phyloP scores from a whole-genome alignment of 2,329 filamentous ascomycete species.

The Sporothrix humicola region DNA sequence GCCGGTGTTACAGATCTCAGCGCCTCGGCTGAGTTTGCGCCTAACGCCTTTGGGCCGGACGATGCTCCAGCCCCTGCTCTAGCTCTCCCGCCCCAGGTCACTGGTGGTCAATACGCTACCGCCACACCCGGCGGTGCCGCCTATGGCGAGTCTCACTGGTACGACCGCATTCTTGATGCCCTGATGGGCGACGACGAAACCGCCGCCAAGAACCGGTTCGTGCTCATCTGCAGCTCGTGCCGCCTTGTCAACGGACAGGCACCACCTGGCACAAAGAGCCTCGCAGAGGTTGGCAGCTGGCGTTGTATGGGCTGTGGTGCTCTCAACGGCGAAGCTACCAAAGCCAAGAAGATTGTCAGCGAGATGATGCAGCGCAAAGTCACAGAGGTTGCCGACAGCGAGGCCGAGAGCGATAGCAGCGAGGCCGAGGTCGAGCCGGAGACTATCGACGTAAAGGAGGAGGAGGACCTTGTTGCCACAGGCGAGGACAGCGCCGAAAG shows the following conservation, averaged over 20 bases:
- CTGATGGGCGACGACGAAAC: constrained; percentile 95
- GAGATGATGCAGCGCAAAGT: constrained; percentile 57
- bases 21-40: constrained; percentile 70
- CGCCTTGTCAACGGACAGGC: constrained; percentile 94
- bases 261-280: constrained; percentile 77
- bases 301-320: constrained; percentile 83
- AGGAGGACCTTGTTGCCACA: constrained; percentile 3
- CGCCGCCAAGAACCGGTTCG: constrained; percentile 86
- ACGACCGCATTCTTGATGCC: constrained; percentile 90
- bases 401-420: constrained; percentile 14
- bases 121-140: constrained; percentile 33
- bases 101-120: constrained; percentile 42
- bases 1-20: constrained; percentile 40
- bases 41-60: constrained; percentile 65
- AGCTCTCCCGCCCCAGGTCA: constrained; percentile 33
- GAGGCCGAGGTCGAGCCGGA: not conserved
- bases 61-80: not conserved
- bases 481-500: constrained; percentile 2
- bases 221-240: constrained; percentile 81
- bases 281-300: constrained; percentile 86
- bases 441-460: not conserved
- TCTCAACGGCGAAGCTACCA: constrained; percentile 81
- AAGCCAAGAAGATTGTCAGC: constrained; percentile 73
- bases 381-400: constrained; percentile 13
- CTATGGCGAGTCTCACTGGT: constrained; percentile 71